Evolutionary conservation across 345 rosid genomes (phyloP), one percentile per base, ranked within the genome.

Genomic region (Abelmoschus esculentus): DNA sequence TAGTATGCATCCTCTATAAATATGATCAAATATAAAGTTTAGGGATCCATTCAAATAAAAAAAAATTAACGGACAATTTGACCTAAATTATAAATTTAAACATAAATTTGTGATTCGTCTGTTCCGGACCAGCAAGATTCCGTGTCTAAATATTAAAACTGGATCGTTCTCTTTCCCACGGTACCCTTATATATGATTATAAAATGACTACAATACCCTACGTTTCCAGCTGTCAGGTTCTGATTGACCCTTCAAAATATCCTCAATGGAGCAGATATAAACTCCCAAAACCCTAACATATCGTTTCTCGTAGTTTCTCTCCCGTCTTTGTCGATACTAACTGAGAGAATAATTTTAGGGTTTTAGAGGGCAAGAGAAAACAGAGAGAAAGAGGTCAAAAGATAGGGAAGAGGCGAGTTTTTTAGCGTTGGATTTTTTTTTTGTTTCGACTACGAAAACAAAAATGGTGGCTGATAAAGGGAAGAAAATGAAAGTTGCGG

Each of bases 391-490:
- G 63, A 28, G 31, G 22, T 11, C 36, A 29, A 42, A n/a, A 26
- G 10, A 18, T 17, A 53, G 57, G 17, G 57, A 7, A 7, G 11
- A 67, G 57, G 57, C 11, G 17, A 29, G 29, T 7, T 56, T 32
- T 61, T 66, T 47, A 60, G 75, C 67, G 52, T 42, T 42, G 73
- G 78, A 73, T 8, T 42, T 42, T 40, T 34, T 66, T 57, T n/a
- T n/a, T 47, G 10, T 47, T 57, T 57, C 7, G 52, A 10, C 12
- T 47, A 40, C 19, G 50, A n/a, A 40, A 70, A 38, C 53, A 36
- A 69, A 66, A 74, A 92, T 92, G 98, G 92, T 82, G 50, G 86
- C 83, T 6, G 95, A 90, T 73, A 92, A 87, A 81, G 90, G 89
- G 61, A 95, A 91, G 86, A 91, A 90, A 84, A 80, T 84, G 76